Base-by-base conservation (phyloP, 768 basidiomycete species). In the Scleroderma citrinum region DNA sequence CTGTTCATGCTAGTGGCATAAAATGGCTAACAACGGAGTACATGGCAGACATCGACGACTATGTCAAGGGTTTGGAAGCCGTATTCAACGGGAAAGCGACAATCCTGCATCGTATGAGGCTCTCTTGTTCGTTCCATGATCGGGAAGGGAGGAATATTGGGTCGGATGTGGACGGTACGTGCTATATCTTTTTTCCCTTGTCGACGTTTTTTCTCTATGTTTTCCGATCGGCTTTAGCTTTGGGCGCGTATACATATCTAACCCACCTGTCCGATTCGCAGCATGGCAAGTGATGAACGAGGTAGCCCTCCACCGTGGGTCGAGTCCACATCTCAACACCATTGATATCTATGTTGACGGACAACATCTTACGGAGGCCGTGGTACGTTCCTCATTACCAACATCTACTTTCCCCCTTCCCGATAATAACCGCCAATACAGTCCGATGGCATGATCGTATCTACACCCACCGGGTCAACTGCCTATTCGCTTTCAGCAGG, bases 271-370 rank as follows among this genome's bases (percentile, higher is more conserved):
- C 44, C 44, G 32, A 19, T 19, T 5, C 8, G n/a, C 40, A 87
- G 92, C 85, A 55, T 93, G 89, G 86, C 93, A 95, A 65, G 94
- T 95, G 32, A 94, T 97, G 92, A 97, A 97, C 61, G 94, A 97
- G 67, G 82, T 97, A 50, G 85, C 91, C 3, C 72, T 97, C 31
- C 94, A 97, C 66, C 82, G 94, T 23, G 94, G 94, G 12, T 81
- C 89, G 19, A 89, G 88, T 55, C 87, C 93, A 1, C 93, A 95
- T 58, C 73, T 97, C 32, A 93, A 92, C 56, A 90, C 91, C 4
- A 91, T 96, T 48, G 92, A 96, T 62, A 88, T 92, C 13, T 95
- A 78, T 65, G 92, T 95, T 12, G 92, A 97, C 58, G 91, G 87
- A 0, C 92, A 96, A 61, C 92, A 94, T 70, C 76, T 97, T 21